Conservation (phyloP, 2,329 filamentous ascomycete genomes). For the Hypocreales sp. region DNA sequence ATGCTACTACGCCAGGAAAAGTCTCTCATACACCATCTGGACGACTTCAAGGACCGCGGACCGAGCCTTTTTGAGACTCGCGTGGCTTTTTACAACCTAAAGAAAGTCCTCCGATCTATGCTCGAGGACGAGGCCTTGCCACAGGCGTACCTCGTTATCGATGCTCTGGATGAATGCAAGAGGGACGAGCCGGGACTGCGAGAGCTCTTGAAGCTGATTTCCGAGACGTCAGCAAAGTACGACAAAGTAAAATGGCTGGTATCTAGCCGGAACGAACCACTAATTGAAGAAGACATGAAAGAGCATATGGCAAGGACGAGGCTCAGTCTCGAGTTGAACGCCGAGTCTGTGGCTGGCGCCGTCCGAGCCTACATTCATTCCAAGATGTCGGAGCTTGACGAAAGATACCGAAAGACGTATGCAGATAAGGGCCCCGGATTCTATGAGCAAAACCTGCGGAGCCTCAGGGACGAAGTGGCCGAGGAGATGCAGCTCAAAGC, state of each 20-base stretch:
- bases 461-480: no score
- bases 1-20: conserved; percentile 18
- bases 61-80: conserved; percentile 22
- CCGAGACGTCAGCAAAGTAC: conserved; percentile 3
- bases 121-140: conserved; percentile 16
- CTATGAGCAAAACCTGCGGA: no score
- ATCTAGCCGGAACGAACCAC: conserved; percentile 24
- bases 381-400: conserved; percentile 4
- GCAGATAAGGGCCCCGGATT: no score
- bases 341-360: conserved; percentile 13
- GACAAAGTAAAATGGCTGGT: conserved; percentile 23
- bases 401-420: no score
- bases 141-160: conserved; percentile 20
- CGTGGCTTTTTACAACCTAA: conserved; percentile 18
- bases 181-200: conserved; percentile 7
- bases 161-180: conserved; percentile 30
- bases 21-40: conserved; percentile 17
- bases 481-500: conserved; percentile 12
- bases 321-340: conserved; percentile 21
- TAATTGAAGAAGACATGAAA: conserved; percentile 18
- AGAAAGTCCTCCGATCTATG: no score
- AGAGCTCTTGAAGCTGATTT: conserved; percentile 20
- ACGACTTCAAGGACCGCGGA: conserved; percentile 10
- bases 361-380: conserved; percentile 16
- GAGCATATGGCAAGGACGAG: conserved; percentile 5